Base-by-base conservation (phyloP, 129 eudicot genomes). In the Pittosporum tobira region DNA sequence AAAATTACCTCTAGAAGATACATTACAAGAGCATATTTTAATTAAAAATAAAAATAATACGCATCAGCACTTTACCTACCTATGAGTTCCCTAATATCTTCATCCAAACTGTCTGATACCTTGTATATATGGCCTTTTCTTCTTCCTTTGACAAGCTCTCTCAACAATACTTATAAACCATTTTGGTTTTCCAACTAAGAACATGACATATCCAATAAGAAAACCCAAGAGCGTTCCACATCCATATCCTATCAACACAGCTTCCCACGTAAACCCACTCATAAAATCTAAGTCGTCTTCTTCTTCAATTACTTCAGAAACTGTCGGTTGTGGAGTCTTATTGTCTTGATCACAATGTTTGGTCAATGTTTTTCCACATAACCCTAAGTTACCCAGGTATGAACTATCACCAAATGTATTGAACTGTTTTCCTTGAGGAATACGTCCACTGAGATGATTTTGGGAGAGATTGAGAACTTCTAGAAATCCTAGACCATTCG, bases 181-280 rank as follows among this genome's bases (percentile, higher is more conserved):
- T n/a, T n/a, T n/a, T n/a, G n/a, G n/a, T n/a, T n/a, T n/a, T n/a
- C n/a, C n/a, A n/a, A n/a, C n/a, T 52, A 52, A 11, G 59, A 52
- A 28, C 59, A 52, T 14, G 3, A 52, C 20, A 27, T 52, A 56
- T 34, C 61, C 61, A 23, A 30, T 31, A 19, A 56, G 1, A 12
- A 30, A 56, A 0, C 61, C 61, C 14, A 56, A 14, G 1, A 25
- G 16, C 12, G 26, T 29, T 56, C 61, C 61, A 56, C 15, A 5
- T 18, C 45, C 45, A 56, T 56, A 56, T 18, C 61, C 61, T 46
- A 56, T 18, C 9, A 30, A 24, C 44, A 56, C 61, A 1, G 61
- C 25, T 18, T 29, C 34, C 61, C 61, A 56, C 2, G 44, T 36
- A 56, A 56, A 56, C 34, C 45, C 61, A 29, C 44, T 29, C 46